These are phyloP conservation scores for Camptophora hylomeconis DNA, from an alignment of 2,329 filamentous ascomycete genomes.

Conservation along the genomic window DNA sequence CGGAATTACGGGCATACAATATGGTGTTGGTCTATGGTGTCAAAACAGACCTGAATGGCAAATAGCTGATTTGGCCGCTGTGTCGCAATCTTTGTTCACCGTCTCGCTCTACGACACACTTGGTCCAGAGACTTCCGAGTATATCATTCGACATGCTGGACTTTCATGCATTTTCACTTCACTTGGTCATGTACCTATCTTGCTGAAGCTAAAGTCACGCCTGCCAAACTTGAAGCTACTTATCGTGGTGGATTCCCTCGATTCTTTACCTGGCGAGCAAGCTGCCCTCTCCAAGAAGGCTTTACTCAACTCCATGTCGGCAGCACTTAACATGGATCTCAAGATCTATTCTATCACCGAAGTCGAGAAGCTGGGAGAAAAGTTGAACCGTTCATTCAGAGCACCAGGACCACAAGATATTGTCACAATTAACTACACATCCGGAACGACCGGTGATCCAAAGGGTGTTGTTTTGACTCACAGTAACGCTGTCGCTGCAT, in stretches of 20 bases:
- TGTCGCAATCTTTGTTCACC: conserved; percentile 75
- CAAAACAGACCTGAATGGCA: conserved; percentile 86
- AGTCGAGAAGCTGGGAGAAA: conserved; percentile 68
- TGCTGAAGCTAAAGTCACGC: conserved; percentile 67
- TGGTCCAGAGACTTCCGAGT: conserved; percentile 81
- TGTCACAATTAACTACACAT: conserved; percentile 61
- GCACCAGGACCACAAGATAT: conserved; percentile 62
- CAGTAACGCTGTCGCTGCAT: conserved; percentile 55
- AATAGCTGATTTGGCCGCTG: conserved; percentile 71
- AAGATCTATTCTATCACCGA: conserved; percentile 65
- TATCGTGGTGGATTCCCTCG: conserved; percentile 70
- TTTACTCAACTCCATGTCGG: conserved; percentile 61
- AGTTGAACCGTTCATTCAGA: conserved; percentile 55
- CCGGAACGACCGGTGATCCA: conserved; percentile 50
- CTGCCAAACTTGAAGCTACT: conserved; percentile 76
- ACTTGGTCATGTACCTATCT: conserved; percentile 64
- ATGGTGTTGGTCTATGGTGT: conserved; percentile 72
- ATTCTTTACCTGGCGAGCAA: conserved; percentile 55
- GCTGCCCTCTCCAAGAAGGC: conserved; percentile 65
- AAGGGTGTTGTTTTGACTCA: conserved; percentile 65
- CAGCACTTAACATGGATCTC: conserved; percentile 51
- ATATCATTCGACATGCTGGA: conserved; percentile 83
- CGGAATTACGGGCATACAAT: conserved; percentile 53
- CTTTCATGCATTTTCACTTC: conserved; percentile 65
- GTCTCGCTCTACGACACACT: conserved; percentile 96